Conservation (phyloP, 352 stramenopile species). For the Lagenidium giganteum region DNA sequence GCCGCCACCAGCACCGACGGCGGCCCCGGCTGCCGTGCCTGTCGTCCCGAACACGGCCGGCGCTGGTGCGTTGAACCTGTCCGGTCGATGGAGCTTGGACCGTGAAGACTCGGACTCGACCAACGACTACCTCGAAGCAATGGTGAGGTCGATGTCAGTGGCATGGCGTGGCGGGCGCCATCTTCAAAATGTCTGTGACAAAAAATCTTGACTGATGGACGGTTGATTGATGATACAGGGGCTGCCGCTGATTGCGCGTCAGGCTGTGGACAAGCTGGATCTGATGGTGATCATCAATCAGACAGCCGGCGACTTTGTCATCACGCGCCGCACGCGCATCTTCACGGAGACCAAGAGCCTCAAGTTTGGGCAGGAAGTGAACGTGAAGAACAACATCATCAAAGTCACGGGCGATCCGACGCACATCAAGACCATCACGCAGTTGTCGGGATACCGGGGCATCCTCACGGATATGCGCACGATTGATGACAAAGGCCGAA, state of each 20-base stretch:
- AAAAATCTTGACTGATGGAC: not conserved
- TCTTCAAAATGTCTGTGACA: not conserved
- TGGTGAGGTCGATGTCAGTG: constrained; percentile 22
- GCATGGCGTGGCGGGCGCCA: not conserved
- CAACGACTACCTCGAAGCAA: constrained; percentile 87
- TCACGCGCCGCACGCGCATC: constrained; percentile 84
- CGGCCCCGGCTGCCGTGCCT: constrained; percentile 25
- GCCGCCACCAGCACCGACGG: no score
- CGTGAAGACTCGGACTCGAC: constrained; percentile 87
- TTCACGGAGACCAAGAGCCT: constrained; percentile 88
- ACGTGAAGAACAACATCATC: constrained; percentile 87
- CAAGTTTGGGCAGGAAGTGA: constrained; percentile 84
- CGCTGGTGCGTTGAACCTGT: constrained; percentile 73
- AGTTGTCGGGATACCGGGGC: constrained; percentile 76
- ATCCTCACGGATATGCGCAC: constrained; percentile 70
- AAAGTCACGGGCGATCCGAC: constrained; percentile 69
- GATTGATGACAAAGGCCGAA: constrained; percentile 69
- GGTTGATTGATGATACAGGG: constrained; percentile 21
- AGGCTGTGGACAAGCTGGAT: constrained; percentile 84
- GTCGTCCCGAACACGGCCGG: constrained; percentile 66
- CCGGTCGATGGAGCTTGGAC: constrained; percentile 80
- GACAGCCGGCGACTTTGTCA: constrained; percentile 77
- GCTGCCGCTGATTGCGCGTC: constrained; percentile 78
- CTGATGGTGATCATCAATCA: constrained; percentile 88
- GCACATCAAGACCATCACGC: constrained; percentile 74